Percentiles rank a stretch among this genome's conserved stretches.
phyloP scores from a whole-genome alignment of 176 grass and related monocot genomes.

The Hordeum marinum region DNA sequence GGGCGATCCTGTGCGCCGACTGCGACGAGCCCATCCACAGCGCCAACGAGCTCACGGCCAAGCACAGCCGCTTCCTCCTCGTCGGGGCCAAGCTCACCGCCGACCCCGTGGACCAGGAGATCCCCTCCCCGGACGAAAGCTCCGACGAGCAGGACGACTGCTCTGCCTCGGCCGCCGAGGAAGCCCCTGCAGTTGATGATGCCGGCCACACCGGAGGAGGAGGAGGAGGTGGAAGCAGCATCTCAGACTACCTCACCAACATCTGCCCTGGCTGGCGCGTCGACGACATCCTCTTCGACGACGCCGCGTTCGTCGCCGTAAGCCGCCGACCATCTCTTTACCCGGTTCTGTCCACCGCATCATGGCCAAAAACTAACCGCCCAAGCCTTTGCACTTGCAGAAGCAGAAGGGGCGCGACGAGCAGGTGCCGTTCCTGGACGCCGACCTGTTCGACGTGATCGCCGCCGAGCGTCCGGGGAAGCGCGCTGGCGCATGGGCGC shows the following conservation, averaged over 20 bases:
- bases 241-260: conserved; percentile 82
- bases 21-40: conserved; percentile 83
- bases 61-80: conserved; percentile 91
- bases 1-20: conserved; percentile 88
- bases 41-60: conserved; percentile 79
- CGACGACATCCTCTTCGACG: conserved; percentile 79
- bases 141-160: background rate
- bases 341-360: background rate
- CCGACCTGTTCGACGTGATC: conserved; percentile 51
- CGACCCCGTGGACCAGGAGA: conserved; percentile 8
- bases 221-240: conserved; percentile 46
- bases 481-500: conserved; percentile 12
- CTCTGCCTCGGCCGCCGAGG: background rate
- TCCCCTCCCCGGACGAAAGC: conserved; percentile 7
- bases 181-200: background rate
- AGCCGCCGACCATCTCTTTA: background rate
- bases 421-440: conserved; percentile 55
- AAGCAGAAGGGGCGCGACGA: conserved; percentile 32
- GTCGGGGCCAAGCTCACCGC: conserved; percentile 63
- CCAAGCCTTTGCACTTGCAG: background rate
- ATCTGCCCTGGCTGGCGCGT: conserved; percentile 82
- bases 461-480: conserved; percentile 28
- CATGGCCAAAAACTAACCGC: background rate
- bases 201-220: background rate
- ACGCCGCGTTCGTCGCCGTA: conserved; percentile 28